Conservation (phyloP, 2,329 filamentous ascomycete species). For the Epichloe gansuensis region DNA sequence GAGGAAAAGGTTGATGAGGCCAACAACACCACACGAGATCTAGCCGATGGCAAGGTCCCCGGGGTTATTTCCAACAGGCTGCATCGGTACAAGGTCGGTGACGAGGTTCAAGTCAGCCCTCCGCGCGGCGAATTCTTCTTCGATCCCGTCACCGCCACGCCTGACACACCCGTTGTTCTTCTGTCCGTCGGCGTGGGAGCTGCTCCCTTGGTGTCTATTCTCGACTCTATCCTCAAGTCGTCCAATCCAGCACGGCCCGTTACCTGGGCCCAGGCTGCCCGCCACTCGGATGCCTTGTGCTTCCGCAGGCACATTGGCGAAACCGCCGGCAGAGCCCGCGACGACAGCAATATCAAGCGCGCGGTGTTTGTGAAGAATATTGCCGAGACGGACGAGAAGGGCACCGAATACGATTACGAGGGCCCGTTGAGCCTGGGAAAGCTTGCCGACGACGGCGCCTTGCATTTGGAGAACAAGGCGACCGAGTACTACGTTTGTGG, state of each 20-base stretch:
- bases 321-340: constrained; percentile 18
- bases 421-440: constrained; percentile 43
- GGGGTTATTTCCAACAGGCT: constrained; percentile 42
- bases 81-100: constrained; percentile 36
- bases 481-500: constrained; percentile 60
- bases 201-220: constrained; percentile 52
- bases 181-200: constrained; percentile 57
- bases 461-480: constrained; percentile 37
- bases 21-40: constrained; percentile 17
- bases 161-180: constrained; percentile 45
- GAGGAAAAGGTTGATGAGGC: constrained; percentile 29
- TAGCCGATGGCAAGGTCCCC: constrained; percentile 21
- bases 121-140: constrained; percentile 51
- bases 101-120: constrained; percentile 40
- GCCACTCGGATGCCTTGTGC: constrained; percentile 36
- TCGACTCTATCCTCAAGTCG: constrained; percentile 37
- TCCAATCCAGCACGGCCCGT: constrained; percentile 29
- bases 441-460: constrained; percentile 32
- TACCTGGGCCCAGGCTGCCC: constrained; percentile 50
- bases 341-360: constrained; percentile 15
- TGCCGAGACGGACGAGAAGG: constrained; percentile 25
- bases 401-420: constrained; percentile 42
- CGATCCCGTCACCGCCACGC: constrained; percentile 28
- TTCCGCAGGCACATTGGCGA: constrained; percentile 39
- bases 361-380: constrained; percentile 41